These are phyloP conservation scores for Oryza longistaminata DNA, from an alignment of 176 grass and related monocot genomes.

Conservation along the genomic window DNA sequence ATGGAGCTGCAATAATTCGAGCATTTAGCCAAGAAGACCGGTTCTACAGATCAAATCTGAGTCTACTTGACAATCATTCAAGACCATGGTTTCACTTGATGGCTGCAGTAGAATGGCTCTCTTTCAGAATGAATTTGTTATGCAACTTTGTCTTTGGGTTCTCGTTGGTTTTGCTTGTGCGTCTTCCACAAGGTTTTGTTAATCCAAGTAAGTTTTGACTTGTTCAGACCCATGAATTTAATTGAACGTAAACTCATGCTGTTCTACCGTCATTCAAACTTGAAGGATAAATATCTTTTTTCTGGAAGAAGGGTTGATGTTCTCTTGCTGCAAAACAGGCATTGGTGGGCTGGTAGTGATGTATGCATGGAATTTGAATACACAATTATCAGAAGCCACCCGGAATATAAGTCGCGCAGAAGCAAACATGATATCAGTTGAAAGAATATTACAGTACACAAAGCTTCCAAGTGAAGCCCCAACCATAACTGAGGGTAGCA, in stretches of 20 bases:
- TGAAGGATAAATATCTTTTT: background rate
- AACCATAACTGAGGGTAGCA: constrained; percentile 59
- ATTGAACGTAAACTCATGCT: constrained; percentile 2
- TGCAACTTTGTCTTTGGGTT: constrained; percentile 93
- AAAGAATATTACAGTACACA: constrained; percentile 96
- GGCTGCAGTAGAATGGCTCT: constrained; percentile 87
- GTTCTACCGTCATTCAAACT: background rate
- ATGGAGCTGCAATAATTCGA: constrained; percentile 84
- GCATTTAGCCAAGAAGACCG: constrained; percentile 75
- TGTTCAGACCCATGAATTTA: constrained; percentile 22
- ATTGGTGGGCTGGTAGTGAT: constrained; percentile 94
- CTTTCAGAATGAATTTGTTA: constrained; percentile 81
- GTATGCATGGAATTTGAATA: constrained; percentile 90
- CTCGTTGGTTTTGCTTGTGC: constrained; percentile 81
- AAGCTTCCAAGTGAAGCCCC: constrained; percentile 83
- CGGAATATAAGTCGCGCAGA: constrained; percentile 92
- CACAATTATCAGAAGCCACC: constrained; percentile 67
- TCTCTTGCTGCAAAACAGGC: constrained; percentile 51
- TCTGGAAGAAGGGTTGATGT: background rate
- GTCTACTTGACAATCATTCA: constrained; percentile 70
- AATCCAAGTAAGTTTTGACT: constrained; percentile 82
- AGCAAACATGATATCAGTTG: constrained; percentile 98
- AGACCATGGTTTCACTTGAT: constrained; percentile 87
- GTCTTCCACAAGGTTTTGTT: constrained; percentile 92
- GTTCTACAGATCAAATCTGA: constrained; percentile 77